Evolutionary conservation across 2,329 filamentous ascomycete genomes (phyloP).

Genomic region (Alternaria incomplexa): DNA sequence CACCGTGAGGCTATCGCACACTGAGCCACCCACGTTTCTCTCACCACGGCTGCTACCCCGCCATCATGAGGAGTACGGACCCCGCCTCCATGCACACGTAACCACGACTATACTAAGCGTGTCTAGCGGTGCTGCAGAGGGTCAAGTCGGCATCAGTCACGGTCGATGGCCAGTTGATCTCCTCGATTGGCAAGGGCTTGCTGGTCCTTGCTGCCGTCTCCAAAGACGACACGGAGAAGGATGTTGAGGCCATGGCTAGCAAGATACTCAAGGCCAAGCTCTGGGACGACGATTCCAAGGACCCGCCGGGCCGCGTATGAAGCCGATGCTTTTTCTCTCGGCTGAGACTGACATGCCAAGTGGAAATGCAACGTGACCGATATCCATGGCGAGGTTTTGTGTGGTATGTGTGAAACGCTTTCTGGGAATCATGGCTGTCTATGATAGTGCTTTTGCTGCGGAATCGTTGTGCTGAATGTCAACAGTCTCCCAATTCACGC

Average conservation of each 20-base stretch:
- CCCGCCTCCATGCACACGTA: slow-evolving; percentile 6
- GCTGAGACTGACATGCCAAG: slow-evolving; percentile 51
- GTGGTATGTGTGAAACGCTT: slow-evolving; percentile 66
- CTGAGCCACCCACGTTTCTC: background rate
- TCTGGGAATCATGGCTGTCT: background rate
- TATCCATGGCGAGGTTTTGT: slow-evolving; percentile 90
- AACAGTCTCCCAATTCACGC: slow-evolving; percentile 93
- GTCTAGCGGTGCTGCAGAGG: slow-evolving; percentile 83
- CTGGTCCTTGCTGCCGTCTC: slow-evolving; percentile 91
- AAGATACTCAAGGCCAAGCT: slow-evolving; percentile 90
- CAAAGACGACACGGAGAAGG: slow-evolving; percentile 87
- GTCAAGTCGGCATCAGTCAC: slow-evolving; percentile 95
- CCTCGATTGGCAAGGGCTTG: slow-evolving; percentile 87
- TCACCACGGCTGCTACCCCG: slow-evolving; percentile 12
- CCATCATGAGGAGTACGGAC: slow-evolving; percentile 30
- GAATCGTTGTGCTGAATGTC: slow-evolving; percentile 15
- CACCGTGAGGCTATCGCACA: background rate
- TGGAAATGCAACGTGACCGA: slow-evolving; percentile 93
- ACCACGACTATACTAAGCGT: slow-evolving; percentile 24
- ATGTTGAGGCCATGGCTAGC: slow-evolving; percentile 79
- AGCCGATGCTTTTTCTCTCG: slow-evolving; percentile 1
- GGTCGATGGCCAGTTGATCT: slow-evolving; percentile 88
- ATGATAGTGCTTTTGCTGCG: background rate
- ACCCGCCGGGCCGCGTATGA: slow-evolving; percentile 61
- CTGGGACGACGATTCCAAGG: slow-evolving; percentile 81